Conservation (phyloP, 2,329 filamentous ascomycete species). For the Phialophora macrospora region DNA sequence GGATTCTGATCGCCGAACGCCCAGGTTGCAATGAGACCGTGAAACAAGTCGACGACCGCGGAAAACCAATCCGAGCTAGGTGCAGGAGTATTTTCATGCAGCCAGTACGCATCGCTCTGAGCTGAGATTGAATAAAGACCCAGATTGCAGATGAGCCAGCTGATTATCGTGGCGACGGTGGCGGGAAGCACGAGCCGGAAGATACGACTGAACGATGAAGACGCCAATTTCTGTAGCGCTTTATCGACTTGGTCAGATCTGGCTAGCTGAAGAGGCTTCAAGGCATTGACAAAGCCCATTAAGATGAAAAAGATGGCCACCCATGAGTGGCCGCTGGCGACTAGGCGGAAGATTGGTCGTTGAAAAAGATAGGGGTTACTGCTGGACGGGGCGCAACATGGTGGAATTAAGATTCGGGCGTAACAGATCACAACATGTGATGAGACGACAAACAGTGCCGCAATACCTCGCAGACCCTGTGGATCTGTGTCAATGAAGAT, state of each 20-base stretch:
- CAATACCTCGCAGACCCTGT: constrained; percentile 62
- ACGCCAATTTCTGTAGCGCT: constrained; percentile 60
- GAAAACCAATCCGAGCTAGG: constrained; percentile 48
- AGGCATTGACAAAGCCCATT: constrained; percentile 67
- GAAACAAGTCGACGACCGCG: constrained; percentile 53
- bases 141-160: constrained; percentile 61
- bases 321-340: constrained; percentile 66
- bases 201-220: constrained; percentile 63
- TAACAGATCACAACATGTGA: constrained; percentile 61
- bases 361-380: constrained; percentile 57
- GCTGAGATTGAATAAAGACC: constrained; percentile 63
- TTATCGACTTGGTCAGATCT: constrained; percentile 60
- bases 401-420: constrained; percentile 57
- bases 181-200: constrained; percentile 65
- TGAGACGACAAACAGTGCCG: constrained; percentile 60
- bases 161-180: constrained; percentile 59
- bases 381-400: constrained; percentile 46
- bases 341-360: constrained; percentile 63
- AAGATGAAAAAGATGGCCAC: constrained; percentile 70
- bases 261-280: constrained; percentile 64
- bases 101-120: constrained; percentile 65
- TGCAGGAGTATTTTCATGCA: constrained; percentile 57
- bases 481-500: constrained; percentile 1
- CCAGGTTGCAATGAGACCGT: constrained; percentile 59
- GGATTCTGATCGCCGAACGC: constrained; percentile 53